phyloP scores from a whole-genome alignment of 805 yeast species.

The Maudiozyma saulgeensis region DNA sequence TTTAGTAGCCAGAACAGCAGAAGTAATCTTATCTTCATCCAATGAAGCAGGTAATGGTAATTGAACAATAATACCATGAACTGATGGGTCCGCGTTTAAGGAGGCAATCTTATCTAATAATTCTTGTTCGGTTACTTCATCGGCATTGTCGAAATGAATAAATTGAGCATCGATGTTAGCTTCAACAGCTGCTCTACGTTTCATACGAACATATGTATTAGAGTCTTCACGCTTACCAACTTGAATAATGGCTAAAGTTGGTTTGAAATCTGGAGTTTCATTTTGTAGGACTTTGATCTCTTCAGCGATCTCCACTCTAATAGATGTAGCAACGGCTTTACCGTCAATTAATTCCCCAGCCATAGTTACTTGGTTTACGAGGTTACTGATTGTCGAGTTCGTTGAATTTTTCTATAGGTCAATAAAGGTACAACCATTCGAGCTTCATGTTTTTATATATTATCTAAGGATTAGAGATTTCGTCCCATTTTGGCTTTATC shows the following conservation, averaged over 20 bases:
- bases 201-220: constrained; percentile 83
- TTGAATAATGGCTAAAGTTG: constrained; percentile 75
- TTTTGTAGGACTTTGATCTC: constrained; percentile 40
- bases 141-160: constrained; percentile 52
- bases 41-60: constrained; percentile 78
- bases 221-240: constrained; percentile 89
- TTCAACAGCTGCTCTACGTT: constrained; percentile 79
- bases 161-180: constrained; percentile 66
- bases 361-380: constrained; percentile 5
- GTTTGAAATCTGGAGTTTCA: constrained; percentile 46
- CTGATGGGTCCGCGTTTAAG: constrained; percentile 63
- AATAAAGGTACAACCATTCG: too few species aligned
- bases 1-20: constrained; percentile 69
- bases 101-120: constrained; percentile 46
- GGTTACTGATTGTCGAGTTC: too few species aligned
- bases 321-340: constrained; percentile 42
- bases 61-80: constrained; percentile 84
- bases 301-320: constrained; percentile 43
- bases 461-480: too few species aligned
- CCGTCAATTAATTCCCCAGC: constrained; percentile 43
- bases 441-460: too few species aligned
- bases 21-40: constrained; percentile 71
- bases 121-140: constrained; percentile 39
- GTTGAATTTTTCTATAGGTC: too few species aligned
- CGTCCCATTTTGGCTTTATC: too few species aligned